Percentiles rank a stretch among this genome's conserved stretches.
Conservation (phyloP, 1,284 basidiomycete species). For the Wallemia mellicola region DNA sequence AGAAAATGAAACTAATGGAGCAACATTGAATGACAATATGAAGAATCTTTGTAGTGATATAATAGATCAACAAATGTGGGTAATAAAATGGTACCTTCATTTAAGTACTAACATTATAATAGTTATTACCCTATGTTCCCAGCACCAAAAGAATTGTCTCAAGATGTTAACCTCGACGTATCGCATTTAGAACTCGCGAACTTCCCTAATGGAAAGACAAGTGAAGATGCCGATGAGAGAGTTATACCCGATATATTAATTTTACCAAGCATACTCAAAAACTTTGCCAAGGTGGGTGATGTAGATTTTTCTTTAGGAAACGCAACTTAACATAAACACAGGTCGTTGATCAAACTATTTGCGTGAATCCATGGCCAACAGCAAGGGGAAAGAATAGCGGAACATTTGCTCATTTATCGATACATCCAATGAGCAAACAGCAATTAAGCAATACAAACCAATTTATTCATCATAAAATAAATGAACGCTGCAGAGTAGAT, state of each 20-base stretch:
- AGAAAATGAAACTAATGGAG: slow-evolving; percentile 9
- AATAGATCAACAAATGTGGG: slow-evolving; percentile 53
- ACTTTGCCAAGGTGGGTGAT: no score
- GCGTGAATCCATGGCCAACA: background rate
- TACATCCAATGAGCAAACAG: background rate
- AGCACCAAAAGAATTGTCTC: slow-evolving; percentile 34
- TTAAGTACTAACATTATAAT: slow-evolving; percentile 3
- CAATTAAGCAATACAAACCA: background rate
- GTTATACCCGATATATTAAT: background rate
- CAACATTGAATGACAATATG: slow-evolving; percentile 35
- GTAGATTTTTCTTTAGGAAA: no score
- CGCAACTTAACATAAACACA: no score
- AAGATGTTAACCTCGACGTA: slow-evolving; percentile 61
- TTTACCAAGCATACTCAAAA: background rate
- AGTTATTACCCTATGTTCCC: slow-evolving; percentile 93
- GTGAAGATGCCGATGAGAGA: background rate
- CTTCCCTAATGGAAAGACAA: background rate
- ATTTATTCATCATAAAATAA: background rate
- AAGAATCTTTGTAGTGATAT: slow-evolving; percentile 46
- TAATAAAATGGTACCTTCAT: slow-evolving; percentile 1
- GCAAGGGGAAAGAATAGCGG: background rate
- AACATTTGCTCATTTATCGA: background rate
- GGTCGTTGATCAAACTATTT: background rate
- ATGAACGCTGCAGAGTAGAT: background rate
- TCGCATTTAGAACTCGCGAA: slow-evolving; percentile 27